Percentiles rank a stretch among this genome's conserved stretches.
Evolutionary conservation across 2,329 filamentous ascomycete genomes (phyloP).

Genomic region (Fusarium camptoceras): DNA sequence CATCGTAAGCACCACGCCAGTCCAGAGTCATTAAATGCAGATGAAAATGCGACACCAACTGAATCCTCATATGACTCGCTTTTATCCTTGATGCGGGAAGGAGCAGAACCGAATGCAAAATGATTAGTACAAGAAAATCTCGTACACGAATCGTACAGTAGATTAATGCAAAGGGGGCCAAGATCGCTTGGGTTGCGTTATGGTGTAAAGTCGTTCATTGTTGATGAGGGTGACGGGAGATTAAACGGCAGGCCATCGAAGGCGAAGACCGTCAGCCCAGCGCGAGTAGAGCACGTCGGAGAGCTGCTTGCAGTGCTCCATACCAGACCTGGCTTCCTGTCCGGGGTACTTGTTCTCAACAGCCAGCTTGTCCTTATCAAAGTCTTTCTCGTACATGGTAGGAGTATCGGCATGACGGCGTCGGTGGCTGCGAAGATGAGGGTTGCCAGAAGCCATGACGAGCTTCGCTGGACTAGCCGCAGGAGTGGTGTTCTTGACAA

Average conservation of each 20-base stretch:
- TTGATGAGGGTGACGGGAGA: not conserved
- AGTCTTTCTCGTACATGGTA: constrained; percentile 57
- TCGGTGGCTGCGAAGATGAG: constrained; percentile 83
- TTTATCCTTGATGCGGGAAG: constrained; percentile 3
- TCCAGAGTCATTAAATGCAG: constrained; percentile 8
- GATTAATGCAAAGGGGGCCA: not conserved
- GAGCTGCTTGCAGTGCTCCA: constrained; percentile 92
- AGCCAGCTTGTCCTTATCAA: constrained; percentile 60
- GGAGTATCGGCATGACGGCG: constrained; percentile 67
- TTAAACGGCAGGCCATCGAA: constrained; percentile 69
- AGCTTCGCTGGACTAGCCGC: constrained; percentile 71
- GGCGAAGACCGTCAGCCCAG: constrained; percentile 86
- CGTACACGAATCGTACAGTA: constrained; percentile 22
- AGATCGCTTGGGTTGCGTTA: not conserved
- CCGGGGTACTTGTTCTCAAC: constrained; percentile 67
- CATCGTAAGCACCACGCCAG: constrained; percentile 33
- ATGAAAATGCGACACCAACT: constrained; percentile 18
- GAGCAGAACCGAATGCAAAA: constrained; percentile 28
- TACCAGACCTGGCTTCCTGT: constrained; percentile 71
- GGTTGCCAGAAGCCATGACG: constrained; percentile 83
- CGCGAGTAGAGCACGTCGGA: constrained; percentile 91
- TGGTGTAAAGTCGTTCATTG: not conserved
- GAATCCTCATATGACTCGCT: constrained; percentile 4
- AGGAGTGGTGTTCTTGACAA: constrained; percentile 65
- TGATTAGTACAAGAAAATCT: constrained; percentile 14